Conservation (phyloP, 2,329 filamentous ascomycete species). For the Microthyrium microscopicum region DNA sequence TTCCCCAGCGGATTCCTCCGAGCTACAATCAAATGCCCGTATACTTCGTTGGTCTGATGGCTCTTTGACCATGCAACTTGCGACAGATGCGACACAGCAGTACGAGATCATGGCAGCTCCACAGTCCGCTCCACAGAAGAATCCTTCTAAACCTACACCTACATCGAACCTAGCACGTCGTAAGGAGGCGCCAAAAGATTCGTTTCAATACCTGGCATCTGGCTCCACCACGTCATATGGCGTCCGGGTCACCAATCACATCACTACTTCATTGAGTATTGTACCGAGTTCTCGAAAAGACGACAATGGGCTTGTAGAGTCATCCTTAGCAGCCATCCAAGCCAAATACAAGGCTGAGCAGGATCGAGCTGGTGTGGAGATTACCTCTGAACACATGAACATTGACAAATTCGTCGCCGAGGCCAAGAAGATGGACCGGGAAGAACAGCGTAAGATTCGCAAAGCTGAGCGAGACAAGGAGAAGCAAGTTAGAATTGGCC, state of each 20-base stretch:
- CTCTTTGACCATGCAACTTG: slow-evolving; percentile 58
- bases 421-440: slow-evolving; percentile 54
- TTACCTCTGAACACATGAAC: slow-evolving; percentile 13
- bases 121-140: slow-evolving; percentile 43
- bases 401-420: slow-evolving; percentile 41
- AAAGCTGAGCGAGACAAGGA: slow-evolving; percentile 45
- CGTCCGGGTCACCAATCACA: slow-evolving; percentile 57
- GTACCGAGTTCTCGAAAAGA: slow-evolving; percentile 35
- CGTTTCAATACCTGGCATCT: slow-evolving; percentile 59
- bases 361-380: no score
- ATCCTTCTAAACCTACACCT: slow-evolving; percentile 32
- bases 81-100: slow-evolving; percentile 48
- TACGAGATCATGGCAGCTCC: slow-evolving; percentile 58
- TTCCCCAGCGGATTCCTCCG: slow-evolving; percentile 45
- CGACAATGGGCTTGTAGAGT: no score
- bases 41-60: slow-evolving; percentile 68
- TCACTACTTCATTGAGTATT: slow-evolving; percentile 56
- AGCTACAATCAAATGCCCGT: slow-evolving; percentile 58
- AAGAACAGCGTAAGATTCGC: slow-evolving; percentile 49
- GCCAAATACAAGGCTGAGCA: slow-evolving; percentile 5
- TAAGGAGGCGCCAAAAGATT: slow-evolving; percentile 47
- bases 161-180: slow-evolving; percentile 15
- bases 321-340: slow-evolving; percentile 11
- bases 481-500: slow-evolving; percentile 30
- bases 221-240: slow-evolving; percentile 52